Conservation (phyloP, 2,329 filamentous ascomycete genomes). For the Trichoderma sp. region DNA sequence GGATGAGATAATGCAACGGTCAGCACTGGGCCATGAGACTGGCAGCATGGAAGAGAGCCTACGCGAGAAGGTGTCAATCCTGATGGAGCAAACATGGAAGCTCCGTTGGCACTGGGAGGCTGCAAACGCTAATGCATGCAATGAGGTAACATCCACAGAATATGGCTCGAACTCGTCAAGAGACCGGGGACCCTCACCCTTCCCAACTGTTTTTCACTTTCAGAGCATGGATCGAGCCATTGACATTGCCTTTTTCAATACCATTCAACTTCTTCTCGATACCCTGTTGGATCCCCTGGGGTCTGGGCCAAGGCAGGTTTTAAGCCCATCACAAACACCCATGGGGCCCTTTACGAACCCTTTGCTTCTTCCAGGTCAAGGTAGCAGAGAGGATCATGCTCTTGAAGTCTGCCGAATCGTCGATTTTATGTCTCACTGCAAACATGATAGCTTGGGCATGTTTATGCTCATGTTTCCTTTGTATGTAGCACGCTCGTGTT, state of each 20-base stretch:
- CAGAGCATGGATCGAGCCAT: neutral
- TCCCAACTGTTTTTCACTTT: neutral
- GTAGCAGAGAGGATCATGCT: neutral
- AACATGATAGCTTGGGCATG: neutral
- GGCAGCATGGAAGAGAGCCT: neutral
- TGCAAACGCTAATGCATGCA: neutral
- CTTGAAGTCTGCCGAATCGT: neutral
- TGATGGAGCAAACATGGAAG: neutral
- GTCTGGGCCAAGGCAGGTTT: neutral
- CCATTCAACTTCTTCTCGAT: neutral
- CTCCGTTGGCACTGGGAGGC: neutral
- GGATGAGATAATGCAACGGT: neutral
- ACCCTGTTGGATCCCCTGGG: neutral
- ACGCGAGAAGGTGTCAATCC: neutral
- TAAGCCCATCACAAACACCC: neutral
- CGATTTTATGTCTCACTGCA: neutral
- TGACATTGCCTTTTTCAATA: neutral
- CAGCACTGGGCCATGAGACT: neutral
- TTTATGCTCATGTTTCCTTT: conserved; percentile 7
- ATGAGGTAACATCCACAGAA: neutral
- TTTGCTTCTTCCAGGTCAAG: neutral
- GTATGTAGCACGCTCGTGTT: neutral
- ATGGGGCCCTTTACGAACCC: neutral
- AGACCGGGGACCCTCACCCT: neutral
- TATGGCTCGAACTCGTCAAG: neutral